Evolutionary conservation across 306 rosid species (phyloP).

Genomic region (Astragalus membranaceus): DNA sequence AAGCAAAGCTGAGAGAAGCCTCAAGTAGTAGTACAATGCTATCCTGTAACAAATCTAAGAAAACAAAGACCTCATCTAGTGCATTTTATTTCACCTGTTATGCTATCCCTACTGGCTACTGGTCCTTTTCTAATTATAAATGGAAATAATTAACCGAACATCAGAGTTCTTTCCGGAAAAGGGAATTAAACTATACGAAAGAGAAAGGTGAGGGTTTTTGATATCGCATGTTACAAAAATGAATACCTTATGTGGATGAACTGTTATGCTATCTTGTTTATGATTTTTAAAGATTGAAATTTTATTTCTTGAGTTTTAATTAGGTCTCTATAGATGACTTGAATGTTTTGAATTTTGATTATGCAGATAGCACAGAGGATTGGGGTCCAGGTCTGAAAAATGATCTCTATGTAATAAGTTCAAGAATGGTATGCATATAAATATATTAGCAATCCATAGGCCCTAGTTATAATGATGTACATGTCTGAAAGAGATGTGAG

Average conservation of each 20-base stretch:
- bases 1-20: neutral
- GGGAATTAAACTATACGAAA: too few species aligned
- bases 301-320: neutral
- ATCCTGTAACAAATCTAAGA: neutral
- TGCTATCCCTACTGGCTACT: neutral
- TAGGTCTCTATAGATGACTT: neutral
- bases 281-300: neutral
- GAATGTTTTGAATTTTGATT: constrained; percentile 10
- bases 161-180: too few species aligned
- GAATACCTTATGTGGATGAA: neutral
- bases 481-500: neutral
- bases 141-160: neutral
- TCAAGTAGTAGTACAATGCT: neutral
- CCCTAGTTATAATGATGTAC: constrained; percentile 5
- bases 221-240: neutral
- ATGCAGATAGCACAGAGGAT: constrained; percentile 73
- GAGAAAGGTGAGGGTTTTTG: too few species aligned
- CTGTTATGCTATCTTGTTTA: neutral
- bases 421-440: constrained; percentile 26
- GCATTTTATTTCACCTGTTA: neutral
- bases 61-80: neutral
- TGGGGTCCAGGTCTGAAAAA: constrained; percentile 45
- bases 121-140: neutral
- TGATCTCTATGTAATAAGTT: constrained; percentile 5
- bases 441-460: constrained; percentile 3